Conservation (phyloP, 2,329 filamentous ascomycete genomes). For the Pseudofabraea citricarpa region DNA sequence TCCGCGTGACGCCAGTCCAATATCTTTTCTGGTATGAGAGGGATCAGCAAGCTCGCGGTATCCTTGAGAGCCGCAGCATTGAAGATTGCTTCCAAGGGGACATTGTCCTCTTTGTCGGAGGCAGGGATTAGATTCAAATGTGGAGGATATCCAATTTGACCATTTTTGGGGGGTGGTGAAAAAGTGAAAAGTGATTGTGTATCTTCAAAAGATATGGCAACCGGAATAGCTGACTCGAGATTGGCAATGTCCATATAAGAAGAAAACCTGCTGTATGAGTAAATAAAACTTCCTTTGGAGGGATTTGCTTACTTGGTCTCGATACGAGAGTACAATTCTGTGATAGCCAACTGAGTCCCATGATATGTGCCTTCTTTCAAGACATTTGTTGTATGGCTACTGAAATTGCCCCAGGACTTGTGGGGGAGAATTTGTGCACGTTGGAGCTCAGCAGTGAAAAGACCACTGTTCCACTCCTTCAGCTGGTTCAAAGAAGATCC, state of each 20-base stretch:
- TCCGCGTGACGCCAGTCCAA: too few relatives aligned
- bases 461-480: too few relatives aligned
- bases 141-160: conserved; percentile 20
- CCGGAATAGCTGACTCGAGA: background rate
- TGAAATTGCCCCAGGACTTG: too few relatives aligned
- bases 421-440: too few relatives aligned
- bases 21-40: too few relatives aligned
- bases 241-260: background rate
- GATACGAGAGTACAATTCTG: background rate
- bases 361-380: background rate
- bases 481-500: too few relatives aligned
- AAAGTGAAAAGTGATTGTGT: background rate
- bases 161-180: conserved; percentile 1
- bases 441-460: too few relatives aligned
- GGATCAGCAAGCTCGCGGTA: too few relatives aligned
- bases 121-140: too few relatives aligned
- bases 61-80: too few relatives aligned
- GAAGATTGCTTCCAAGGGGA: too few relatives aligned
- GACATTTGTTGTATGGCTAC: too few relatives aligned
- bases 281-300: background rate
- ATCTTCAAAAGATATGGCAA: background rate
- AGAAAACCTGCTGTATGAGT: background rate
- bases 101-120: conserved; percentile 14
- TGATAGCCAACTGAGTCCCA: background rate
- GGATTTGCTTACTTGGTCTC: background rate